These are phyloP conservation scores for Ceratocystis destructans DNA, from an alignment of 2,329 filamentous ascomycete genomes.

Conservation along the genomic window DNA sequence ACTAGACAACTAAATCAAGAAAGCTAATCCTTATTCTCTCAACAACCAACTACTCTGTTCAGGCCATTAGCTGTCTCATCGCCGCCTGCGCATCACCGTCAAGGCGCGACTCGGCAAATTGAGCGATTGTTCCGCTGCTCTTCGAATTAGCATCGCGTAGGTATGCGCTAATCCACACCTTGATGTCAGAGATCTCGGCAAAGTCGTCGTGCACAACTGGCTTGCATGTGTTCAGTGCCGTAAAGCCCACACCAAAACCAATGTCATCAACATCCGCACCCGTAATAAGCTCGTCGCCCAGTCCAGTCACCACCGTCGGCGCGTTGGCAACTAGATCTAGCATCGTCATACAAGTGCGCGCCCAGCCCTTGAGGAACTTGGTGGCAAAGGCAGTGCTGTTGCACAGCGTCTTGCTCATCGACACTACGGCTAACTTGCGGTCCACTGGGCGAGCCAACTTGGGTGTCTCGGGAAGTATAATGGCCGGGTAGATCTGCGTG, in stretches of 20 bases:
- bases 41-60: not conserved
- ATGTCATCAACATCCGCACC: conserved; percentile 92
- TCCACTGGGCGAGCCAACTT: conserved; percentile 78
- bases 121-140: conserved; percentile 55
- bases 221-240: conserved; percentile 80
- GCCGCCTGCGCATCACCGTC: conserved; percentile 33
- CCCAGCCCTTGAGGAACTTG: conserved; percentile 80
- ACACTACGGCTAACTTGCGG: conserved; percentile 85
- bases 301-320: conserved; percentile 49
- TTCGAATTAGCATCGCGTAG: conserved; percentile 64
- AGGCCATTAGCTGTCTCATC: conserved; percentile 15
- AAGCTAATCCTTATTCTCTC: not conserved
- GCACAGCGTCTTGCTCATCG: conserved; percentile 80
- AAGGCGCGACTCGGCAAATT: conserved; percentile 59
- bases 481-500: conserved; percentile 67
- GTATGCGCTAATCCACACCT: conserved; percentile 73
- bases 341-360: conserved; percentile 74
- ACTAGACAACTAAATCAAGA: not conserved
- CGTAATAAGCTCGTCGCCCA: conserved; percentile 61
- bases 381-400: conserved; percentile 73
- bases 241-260: conserved; percentile 88
- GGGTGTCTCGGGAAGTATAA: conserved; percentile 80
- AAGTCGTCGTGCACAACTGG: conserved; percentile 63
- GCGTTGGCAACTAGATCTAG: conserved; percentile 82
- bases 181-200: conserved; percentile 66